Conservation (phyloP, 129 eudicot genomes). For the Calendula officinalis region DNA sequence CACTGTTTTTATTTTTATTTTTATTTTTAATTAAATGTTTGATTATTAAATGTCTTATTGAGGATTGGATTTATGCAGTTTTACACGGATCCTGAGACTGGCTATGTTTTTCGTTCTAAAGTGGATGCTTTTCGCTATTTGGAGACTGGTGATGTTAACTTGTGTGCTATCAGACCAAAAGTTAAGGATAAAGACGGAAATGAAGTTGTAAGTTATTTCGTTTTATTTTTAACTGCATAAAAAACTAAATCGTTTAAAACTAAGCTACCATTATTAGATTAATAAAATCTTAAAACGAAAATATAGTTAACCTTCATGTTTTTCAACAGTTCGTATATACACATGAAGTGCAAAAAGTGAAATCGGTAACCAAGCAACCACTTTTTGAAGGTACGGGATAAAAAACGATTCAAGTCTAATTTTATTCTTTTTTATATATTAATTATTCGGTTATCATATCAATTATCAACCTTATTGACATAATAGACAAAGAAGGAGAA, state of each 20-base stretch:
- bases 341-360: conserved; percentile 26
- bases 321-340: conserved; percentile 37
- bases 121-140: conserved; percentile 62
- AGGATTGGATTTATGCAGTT: conserved; percentile 37
- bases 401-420: no score
- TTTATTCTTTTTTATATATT: no score
- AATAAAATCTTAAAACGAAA: no score
- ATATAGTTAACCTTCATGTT: not conserved
- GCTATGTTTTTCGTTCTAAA: conserved; percentile 64
- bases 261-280: no score
- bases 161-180: conserved; percentile 52
- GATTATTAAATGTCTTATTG: not conserved
- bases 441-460: not conserved
- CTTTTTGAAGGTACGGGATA: conserved; percentile 26
- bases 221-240: not conserved
- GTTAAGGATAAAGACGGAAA: conserved; percentile 37
- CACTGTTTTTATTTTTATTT: not conserved
- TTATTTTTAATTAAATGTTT: not conserved
- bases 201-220: conserved; percentile 23
- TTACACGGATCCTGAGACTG: conserved; percentile 53
- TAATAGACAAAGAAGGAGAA: conserved; percentile 2
- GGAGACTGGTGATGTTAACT: conserved; percentile 55
- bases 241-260: not conserved
- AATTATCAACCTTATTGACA: not conserved
- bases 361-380: conserved; percentile 24